Conservation (phyloP, 495 filamentous ascomycete species). For the Endocarpon pusillum region DNA sequence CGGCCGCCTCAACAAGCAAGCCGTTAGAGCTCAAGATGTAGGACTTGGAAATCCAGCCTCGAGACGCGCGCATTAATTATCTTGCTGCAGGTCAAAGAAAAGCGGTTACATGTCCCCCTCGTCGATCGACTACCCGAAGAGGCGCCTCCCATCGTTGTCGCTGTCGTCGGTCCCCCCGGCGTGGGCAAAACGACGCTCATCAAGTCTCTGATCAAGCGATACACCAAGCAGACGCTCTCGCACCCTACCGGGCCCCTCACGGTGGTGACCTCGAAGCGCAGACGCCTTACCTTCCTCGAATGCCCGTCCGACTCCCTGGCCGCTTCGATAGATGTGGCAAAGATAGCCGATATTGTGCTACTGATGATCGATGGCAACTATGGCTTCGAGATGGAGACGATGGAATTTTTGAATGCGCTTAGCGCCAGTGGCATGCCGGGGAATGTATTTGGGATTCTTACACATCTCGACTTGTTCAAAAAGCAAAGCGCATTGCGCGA, state of each 20-base stretch:
- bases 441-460: constrained; percentile 93
- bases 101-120: constrained; percentile 84
- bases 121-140: constrained; percentile 92
- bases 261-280: constrained; percentile 81
- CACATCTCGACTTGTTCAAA: constrained; percentile 87
- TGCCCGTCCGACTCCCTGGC: constrained; percentile 85
- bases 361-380: constrained; percentile 97
- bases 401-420: constrained; percentile 93
- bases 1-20: constrained; percentile 66
- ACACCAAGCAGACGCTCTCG: constrained; percentile 86
- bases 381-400: constrained; percentile 99
- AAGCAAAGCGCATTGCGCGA: constrained; percentile 77
- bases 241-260: constrained; percentile 84
- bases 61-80: constrained; percentile 3
- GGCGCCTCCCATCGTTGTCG: constrained; percentile 80
- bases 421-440: constrained; percentile 88
- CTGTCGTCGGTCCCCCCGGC: constrained; percentile 84
- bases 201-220: constrained; percentile 84
- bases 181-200: constrained; percentile 67
- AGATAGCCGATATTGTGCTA: constrained; percentile 90
- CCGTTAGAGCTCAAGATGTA: constrained; percentile 84
- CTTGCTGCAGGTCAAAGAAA: constrained; percentile 64
- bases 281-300: constrained; percentile 88
- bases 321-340: constrained; percentile 86
- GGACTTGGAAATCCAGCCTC: neutral